These are phyloP conservation scores for Malassezia sp. DNA, from an alignment of 1,284 basidiomycete species.

Conservation along the genomic window DNA sequence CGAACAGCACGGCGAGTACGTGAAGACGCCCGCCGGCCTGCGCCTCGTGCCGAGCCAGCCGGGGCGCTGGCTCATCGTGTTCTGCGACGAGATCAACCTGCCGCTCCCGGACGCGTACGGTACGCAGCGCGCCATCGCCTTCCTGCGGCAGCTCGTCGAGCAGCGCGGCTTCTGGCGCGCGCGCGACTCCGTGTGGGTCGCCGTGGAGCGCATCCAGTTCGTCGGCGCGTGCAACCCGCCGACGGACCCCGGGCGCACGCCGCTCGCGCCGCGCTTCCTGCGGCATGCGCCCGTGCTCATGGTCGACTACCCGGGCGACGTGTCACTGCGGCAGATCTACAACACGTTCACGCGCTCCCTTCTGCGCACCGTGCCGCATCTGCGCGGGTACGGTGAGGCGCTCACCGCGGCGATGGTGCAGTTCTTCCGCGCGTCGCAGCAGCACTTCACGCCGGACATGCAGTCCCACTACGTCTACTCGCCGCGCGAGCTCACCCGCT, in stretches of 20 bases:
- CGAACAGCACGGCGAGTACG: slow-evolving; percentile 98
- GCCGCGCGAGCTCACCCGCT: slow-evolving; percentile 94
- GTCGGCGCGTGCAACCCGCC: slow-evolving; percentile 99
- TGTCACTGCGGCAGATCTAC: slow-evolving; percentile 96
- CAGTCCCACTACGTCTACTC: slow-evolving; percentile 99
- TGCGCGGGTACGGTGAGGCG: slow-evolving; percentile 83
- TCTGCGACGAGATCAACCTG: slow-evolving; percentile 99
- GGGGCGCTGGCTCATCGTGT: slow-evolving; percentile 94
- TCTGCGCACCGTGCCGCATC: slow-evolving; percentile 85
- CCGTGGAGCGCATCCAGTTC: slow-evolving; percentile 93
- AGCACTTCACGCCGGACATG: slow-evolving; percentile 81
- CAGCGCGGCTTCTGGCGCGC: slow-evolving; percentile 93
- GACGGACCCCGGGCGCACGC: slow-evolving; percentile 99
- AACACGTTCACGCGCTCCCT: slow-evolving; percentile 95
- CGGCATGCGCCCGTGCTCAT: slow-evolving; percentile 97
- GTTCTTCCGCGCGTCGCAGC: slow-evolving; percentile 88
- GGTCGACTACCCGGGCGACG: slow-evolving; percentile 97
- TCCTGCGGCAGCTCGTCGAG: slow-evolving; percentile 93
- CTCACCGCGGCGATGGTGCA: slow-evolving; percentile 95
- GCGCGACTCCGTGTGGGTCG: slow-evolving; percentile 96
- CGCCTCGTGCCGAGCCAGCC: slow-evolving; percentile 86
- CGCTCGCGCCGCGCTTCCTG: slow-evolving; percentile 88
- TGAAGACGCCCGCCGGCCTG: slow-evolving; percentile 93
- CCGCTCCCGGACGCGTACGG: slow-evolving; percentile 96
- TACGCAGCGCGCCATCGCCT: slow-evolving; percentile 95